Evolutionary conservation across 768 basidiomycete genomes (phyloP), one percentile per base, ranked within the genome.

Genomic region (Auricularia cornea): DNA sequence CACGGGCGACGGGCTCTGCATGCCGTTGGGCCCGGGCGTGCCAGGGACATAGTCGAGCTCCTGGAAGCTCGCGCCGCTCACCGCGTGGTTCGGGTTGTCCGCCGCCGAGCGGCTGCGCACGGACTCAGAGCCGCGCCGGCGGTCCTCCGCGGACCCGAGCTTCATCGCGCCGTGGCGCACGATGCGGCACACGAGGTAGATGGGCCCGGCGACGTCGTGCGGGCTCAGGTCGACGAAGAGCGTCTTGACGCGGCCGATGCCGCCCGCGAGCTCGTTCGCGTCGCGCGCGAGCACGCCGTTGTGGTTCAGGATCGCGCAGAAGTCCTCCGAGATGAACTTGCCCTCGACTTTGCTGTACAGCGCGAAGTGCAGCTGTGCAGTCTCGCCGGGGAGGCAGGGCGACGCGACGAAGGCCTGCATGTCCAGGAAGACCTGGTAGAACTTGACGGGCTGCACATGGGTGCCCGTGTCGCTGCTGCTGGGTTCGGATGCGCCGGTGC

Each of bases 291-390:
- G 80, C 26, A 89, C 89, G 4, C 96, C 96, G 62, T 96, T 92
- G 75, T 95, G 91, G 73, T 96, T 95, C 12, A 98, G 81, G 51
- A 96, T 78, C 11, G 85, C 87, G 70, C 89, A 94, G 68, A 89
- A 96, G 12, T 98, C 96, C 74, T 98, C 96, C 0, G 94, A 94
- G 48, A 98, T 83, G 72, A 95, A 98, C 59, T 90, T 88, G 3
- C 82, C 81, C 60, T 89, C 90, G 60, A 83, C 82, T 70, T 90
- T 88, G 74, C 88, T 90, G 81, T 90, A 98, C 6, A 98, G 80
- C 12, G 93, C 94, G 77, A 98, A 97, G 71, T 87, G 92, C 2
- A 98, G 84, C 71, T 98, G 96, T 16, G 89, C 92, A 0, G 90
- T 91, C 75, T 98, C 96, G 11, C 94, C 94, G 0, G 95, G 88